Conservation (phyloP, 1,139 yeast species). For the Hanseniaspora sp. region DNA sequence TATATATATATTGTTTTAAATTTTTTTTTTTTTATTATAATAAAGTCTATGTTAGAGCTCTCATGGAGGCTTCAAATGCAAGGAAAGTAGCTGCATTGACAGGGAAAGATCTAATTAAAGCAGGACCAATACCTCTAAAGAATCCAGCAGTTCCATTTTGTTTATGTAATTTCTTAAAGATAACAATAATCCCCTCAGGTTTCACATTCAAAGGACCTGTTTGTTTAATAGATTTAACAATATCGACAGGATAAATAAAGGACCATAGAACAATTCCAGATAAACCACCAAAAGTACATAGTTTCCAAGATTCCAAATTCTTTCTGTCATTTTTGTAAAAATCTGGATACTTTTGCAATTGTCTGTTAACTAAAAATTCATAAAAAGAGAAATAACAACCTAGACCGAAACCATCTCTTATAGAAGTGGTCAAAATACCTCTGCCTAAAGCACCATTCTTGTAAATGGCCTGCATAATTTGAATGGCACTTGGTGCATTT, state of each 20-base stretch:
- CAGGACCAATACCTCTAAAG: slow-evolving; percentile 79
- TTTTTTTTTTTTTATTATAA: too few relatives aligned
- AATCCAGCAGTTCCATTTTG: slow-evolving; percentile 63
- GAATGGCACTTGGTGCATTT: slow-evolving; percentile 56
- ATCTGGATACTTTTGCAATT: slow-evolving; percentile 35
- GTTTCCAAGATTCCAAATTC: slow-evolving; percentile 65
- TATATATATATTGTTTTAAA: not conserved
- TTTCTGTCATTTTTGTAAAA: slow-evolving; percentile 41
- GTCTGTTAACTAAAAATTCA: slow-evolving; percentile 68
- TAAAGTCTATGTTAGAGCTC: slow-evolving; percentile 29
- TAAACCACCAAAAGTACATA: slow-evolving; percentile 71
- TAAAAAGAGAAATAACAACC: slow-evolving; percentile 83
- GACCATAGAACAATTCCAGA: slow-evolving; percentile 85
- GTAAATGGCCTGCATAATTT: slow-evolving; percentile 51
- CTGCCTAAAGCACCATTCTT: slow-evolving; percentile 59
- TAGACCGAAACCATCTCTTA: slow-evolving; percentile 78
- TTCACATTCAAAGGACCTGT: slow-evolving; percentile 56
- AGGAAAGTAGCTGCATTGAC: slow-evolving; percentile 94
- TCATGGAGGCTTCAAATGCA: slow-evolving; percentile 79
- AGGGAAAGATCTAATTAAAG: slow-evolving; percentile 89
- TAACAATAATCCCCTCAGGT: slow-evolving; percentile 37
- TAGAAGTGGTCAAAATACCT: slow-evolving; percentile 68
- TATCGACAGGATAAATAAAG: slow-evolving; percentile 71
- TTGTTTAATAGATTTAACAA: slow-evolving; percentile 74
- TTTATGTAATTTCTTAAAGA: slow-evolving; percentile 42